Conservation (phyloP, 1,284 basidiomycete species). For the Tilletia walkeri region DNA sequence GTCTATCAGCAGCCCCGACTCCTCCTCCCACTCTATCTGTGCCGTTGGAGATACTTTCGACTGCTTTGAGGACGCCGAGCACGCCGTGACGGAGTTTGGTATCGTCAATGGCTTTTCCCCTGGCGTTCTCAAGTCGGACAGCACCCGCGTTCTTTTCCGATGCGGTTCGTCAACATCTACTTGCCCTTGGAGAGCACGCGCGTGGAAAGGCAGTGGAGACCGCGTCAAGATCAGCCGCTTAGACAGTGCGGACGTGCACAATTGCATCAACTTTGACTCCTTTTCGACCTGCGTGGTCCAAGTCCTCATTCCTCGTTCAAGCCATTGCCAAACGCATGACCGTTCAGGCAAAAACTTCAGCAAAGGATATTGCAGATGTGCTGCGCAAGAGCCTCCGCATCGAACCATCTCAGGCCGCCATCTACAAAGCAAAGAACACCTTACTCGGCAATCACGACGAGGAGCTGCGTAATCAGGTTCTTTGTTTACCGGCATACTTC, state of each 20-base stretch:
- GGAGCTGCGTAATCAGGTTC: neutral
- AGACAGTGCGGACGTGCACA: neutral
- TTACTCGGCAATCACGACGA: neutral
- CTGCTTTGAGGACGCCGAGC: constrained; percentile 3
- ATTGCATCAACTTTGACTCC: neutral
- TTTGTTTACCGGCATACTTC: neutral
- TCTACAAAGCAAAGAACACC: neutral
- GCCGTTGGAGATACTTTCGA: neutral
- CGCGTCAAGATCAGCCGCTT: constrained; percentile 3
- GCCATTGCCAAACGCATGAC: neutral
- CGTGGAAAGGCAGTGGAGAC: neutral
- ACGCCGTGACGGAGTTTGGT: neutral
- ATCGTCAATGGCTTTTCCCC: neutral
- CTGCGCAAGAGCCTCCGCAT: neutral
- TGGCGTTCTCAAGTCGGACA: neutral
- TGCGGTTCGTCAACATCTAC: neutral
- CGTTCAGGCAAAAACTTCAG: neutral
- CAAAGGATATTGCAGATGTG: neutral
- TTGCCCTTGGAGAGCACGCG: neutral
- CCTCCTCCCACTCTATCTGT: too few species aligned
- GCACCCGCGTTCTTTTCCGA: neutral
- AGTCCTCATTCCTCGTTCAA: neutral
- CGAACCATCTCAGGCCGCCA: neutral
- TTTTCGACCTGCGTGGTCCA: neutral
- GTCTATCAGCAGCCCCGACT: neutral